Evolutionary conservation across 106 monocot genomes (phyloP), one percentile per base, ranked within the genome.

Genomic region (Posidonia australis): DNA sequence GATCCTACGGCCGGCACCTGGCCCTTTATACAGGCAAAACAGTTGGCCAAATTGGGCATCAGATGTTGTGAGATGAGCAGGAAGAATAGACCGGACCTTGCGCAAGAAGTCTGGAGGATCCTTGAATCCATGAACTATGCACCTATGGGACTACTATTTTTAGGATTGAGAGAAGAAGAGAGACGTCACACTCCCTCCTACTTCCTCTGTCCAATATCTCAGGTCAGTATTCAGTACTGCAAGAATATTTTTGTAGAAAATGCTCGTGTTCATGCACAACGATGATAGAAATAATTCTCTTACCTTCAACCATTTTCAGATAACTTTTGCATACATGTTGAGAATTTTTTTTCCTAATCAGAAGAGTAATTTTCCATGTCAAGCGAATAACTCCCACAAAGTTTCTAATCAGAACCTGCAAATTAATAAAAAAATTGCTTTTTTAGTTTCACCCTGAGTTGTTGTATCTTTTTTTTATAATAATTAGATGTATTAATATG

Each of bases 151-250:
- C 16, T 22, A 6, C 27, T 47, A 17, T 19, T 24, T 27, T 65
- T 65, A 29, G 44, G 44, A 25, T 54, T 53, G 17, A 13, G 13
- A 19, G 48, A 22, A 54, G 56, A 64, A 19, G 73, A 65, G 5
- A n/a, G 13, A n/a, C 5, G 24, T 0, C 17, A 24, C 55, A 58
- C 62, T 27, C 73, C 73, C 12, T 21, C 46, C 5, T 51, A 74
- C 60, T 74, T 74, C 24, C 48, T 74, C 31, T 74, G 74, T 20
- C 74, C 74, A 23, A 67, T 74, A 13, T 36, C 66, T 20, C 74
- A 74, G 74, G 74, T 74, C 13, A 65, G 52, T 30, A 29, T 27
- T 51, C 17, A 24, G 22, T 22, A 10, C 23, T 56, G 25, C 30
- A 27, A 58, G n/a, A 29, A 17, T 28, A 11, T 5, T 31, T 13